Evolutionary conservation across 1,284 basidiomycete genomes (phyloP).

Genomic region (Ustilago xerochloae): DNA sequence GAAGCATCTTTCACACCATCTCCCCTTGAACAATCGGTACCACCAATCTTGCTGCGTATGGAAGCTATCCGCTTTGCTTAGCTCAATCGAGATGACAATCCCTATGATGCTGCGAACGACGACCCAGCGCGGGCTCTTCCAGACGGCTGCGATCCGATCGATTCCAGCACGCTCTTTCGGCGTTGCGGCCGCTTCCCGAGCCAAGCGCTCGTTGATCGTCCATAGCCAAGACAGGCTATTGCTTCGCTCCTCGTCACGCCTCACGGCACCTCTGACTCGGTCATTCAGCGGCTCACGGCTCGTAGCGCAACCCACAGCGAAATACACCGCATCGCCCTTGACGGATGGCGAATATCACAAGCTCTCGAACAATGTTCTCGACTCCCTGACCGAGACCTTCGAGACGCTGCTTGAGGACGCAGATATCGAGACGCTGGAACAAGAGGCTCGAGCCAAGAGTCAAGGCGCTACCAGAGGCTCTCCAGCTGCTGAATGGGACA

Average conservation of each 20-base stretch:
- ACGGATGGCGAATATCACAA: conserved; percentile 79
- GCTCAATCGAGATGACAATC: conserved; percentile 16
- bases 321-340: conserved; percentile 68
- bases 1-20: no score
- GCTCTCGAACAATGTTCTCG: conserved; percentile 85
- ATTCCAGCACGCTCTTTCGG: conserved; percentile 1
- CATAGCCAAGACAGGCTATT: no score
- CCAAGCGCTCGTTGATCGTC: neutral
- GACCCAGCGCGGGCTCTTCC: conserved; percentile 27
- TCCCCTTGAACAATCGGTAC: no score
- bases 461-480: conserved; percentile 27
- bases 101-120: conserved; percentile 42
- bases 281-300: conserved; percentile 10
- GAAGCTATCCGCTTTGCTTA: no score
- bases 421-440: conserved; percentile 57
- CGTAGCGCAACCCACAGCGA: conserved; percentile 23
- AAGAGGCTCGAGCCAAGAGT: conserved; percentile 12
- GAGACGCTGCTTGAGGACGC: conserved; percentile 80
- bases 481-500: conserved; percentile 77
- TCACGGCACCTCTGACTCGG: neutral
- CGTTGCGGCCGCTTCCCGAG: neutral
- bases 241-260: neutral
- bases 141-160: conserved; percentile 8
- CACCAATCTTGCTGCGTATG: no score
- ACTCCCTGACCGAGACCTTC: conserved; percentile 79